phyloP scores from a whole-genome alignment of 371 early-diverging fungal genomes.

The Dinochytrium kinnereticum region DNA sequence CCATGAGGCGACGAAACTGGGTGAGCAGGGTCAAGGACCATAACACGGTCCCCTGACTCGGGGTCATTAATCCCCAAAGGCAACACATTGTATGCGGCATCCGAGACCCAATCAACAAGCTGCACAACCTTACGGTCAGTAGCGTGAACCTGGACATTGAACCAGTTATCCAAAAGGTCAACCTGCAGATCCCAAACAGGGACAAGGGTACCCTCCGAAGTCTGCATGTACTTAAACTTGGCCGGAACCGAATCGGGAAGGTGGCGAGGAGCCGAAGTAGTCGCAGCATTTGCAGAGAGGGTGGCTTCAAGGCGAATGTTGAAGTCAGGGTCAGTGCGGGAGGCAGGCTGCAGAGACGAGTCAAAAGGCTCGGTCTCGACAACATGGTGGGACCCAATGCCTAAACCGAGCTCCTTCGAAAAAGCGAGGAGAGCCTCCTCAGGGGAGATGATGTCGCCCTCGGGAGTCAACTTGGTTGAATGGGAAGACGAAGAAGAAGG shows the following conservation, averaged over 20 bases:
- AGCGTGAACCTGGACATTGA: slow-evolving; percentile 82
- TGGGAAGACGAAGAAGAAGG: neutral
- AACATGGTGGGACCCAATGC: neutral
- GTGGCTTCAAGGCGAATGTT: slow-evolving; percentile 1
- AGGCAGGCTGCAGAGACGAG: neutral
- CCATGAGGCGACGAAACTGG: slow-evolving; percentile 69
- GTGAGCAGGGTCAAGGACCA: slow-evolving; percentile 77
- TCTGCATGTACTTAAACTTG: slow-evolving; percentile 45
- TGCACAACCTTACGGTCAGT: slow-evolving; percentile 62
- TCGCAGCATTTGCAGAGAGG: neutral
- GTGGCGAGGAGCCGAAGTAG: slow-evolving; percentile 9
- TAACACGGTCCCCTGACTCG: slow-evolving; percentile 59
- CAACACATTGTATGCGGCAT: slow-evolving; percentile 79
- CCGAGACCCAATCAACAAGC: slow-evolving; percentile 87
- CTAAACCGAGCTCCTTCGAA: slow-evolving; percentile 17
- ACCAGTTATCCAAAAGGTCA: slow-evolving; percentile 91
- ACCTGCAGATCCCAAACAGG: slow-evolving; percentile 88
- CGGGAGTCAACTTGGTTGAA: neutral
- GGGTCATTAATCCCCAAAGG: slow-evolving; percentile 92
- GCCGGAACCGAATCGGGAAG: slow-evolving; percentile 36
- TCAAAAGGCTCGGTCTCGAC: neutral
- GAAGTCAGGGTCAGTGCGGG: neutral
- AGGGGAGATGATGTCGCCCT: slow-evolving; percentile 6
- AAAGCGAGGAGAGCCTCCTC: slow-evolving; percentile 22
- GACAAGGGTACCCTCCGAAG: slow-evolving; percentile 30